Evolutionary conservation across 495 filamentous ascomycete genomes (phyloP), one percentile per base, ranked within the genome.

Genomic region (Tuber brumale): DNA sequence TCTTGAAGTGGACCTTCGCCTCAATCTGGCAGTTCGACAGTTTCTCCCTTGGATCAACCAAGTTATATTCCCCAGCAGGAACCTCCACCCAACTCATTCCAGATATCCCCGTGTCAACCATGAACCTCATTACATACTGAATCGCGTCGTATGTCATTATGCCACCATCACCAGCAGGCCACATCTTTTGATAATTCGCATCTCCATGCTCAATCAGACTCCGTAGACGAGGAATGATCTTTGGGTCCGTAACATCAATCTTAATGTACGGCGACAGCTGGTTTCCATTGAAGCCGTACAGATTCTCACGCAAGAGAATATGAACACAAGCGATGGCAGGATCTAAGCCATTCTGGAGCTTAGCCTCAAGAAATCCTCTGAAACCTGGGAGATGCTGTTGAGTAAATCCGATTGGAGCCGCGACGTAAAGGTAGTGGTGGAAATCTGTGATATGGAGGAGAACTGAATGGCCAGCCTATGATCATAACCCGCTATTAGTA

Each of bases 11-110:
- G 31, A 95, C 87, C 51, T 88, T 85, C 39, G 96, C 95, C 83
- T 99, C 95, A 75, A 99, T 94, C 83, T 99, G 95, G 81, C 95
- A 98, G 79, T 92, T 97, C 23, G 95, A 97, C 42, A 94, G 89
- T 72, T 89, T 88, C 71, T 93, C 87, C 70, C 84, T 76, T 5
- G 85, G 76, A 0, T 86, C 75, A 35, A 96, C 84, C 74, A 97
- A 85, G 43, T 86, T 85, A 84, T 97, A 99, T 79, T 90, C 89
- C 37, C 86, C 87, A 0, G 91, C 88, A 69, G 92, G 90, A 14
- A 91, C 93, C 84, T 97, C 93, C 2, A 98, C 93, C 95, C 95
- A 99, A 5, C 94, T 94, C 95, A 99, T 99, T 61, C 95, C 95
- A 31, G 91, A 87, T 51, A 99, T 91, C 88, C 92, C 91, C 71